Conservation (phyloP, 129 eudicot species). For the Flaveria robusta region DNA sequence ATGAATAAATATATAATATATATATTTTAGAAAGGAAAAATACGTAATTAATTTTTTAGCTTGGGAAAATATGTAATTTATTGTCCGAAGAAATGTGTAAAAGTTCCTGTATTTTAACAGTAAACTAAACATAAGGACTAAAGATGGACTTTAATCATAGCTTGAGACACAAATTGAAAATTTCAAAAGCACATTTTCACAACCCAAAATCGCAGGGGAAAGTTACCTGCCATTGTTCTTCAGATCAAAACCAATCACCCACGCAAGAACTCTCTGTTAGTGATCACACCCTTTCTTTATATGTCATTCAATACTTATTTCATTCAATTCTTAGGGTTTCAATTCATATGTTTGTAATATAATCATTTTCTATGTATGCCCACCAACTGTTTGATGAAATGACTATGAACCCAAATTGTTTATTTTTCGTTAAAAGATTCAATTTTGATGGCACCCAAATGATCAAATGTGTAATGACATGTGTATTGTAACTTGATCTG, state of each 20-base stretch:
- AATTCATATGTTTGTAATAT: not conserved
- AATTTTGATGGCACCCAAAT: not conserved
- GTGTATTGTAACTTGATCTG: conserved; percentile 20
- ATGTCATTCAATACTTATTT: conserved; percentile 3
- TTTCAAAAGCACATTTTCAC: not conserved
- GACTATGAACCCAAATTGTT: not conserved
- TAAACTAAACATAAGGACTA: not conserved
- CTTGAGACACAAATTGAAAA: not conserved
- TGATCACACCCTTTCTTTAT: not conserved
- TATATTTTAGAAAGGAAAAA: no score
- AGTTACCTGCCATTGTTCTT: conserved; percentile 30
- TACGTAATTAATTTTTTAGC: no score
- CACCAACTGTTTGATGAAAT: conserved; percentile 39
- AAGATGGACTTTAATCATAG: not conserved
- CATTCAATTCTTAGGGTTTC: not conserved
- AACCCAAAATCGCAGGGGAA: not conserved
- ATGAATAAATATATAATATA: no score
- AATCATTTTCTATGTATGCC: conserved; percentile 9
- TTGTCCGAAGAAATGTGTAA: no score
- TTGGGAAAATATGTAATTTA: no score
- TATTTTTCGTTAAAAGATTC: not conserved
- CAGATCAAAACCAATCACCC: conserved; percentile 29
- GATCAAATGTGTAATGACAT: not conserved
- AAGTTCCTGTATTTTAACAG: no score
- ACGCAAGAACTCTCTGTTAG: conserved; percentile 25